Conservation (phyloP, 164 flowering plant species). For the Echeveria elegans region DNA sequence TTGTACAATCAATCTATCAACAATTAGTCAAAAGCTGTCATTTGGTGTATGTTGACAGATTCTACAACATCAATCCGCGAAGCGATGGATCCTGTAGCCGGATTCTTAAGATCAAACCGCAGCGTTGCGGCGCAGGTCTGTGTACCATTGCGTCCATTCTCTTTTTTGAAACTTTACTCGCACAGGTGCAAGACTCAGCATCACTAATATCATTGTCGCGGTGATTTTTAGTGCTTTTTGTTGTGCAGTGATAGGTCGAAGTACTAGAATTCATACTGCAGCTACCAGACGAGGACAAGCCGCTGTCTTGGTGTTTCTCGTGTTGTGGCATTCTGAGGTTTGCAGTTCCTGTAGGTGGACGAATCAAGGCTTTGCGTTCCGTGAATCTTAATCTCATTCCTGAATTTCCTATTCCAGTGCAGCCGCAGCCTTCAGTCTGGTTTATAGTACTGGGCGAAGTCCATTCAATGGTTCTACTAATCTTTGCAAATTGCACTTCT, state of each 20-base stretch:
- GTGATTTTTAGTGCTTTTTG: background rate
- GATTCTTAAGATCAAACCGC: background rate
- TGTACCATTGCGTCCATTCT: background rate
- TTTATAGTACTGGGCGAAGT: background rate
- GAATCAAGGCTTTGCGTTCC: background rate
- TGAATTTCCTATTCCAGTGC: background rate
- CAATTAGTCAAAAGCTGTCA: background rate
- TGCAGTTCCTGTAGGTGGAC: background rate
- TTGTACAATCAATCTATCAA: background rate
- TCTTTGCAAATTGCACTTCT: background rate
- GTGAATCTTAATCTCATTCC: background rate
- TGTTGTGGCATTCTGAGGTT: background rate
- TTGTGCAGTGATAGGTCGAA: background rate
- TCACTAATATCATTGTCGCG: background rate
- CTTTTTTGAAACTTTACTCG: background rate
- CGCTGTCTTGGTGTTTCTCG: background rate
- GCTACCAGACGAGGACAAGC: background rate
- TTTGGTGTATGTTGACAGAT: background rate
- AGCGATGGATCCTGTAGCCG: background rate
- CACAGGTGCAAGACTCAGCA: background rate
- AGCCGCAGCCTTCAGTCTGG: background rate
- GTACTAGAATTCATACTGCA: background rate
- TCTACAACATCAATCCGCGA: background rate
- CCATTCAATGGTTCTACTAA: background rate
- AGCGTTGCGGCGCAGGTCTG: background rate